Conservation (phyloP, 2,329 filamentous ascomycete genomes). For the Fusarium sp. region DNA sequence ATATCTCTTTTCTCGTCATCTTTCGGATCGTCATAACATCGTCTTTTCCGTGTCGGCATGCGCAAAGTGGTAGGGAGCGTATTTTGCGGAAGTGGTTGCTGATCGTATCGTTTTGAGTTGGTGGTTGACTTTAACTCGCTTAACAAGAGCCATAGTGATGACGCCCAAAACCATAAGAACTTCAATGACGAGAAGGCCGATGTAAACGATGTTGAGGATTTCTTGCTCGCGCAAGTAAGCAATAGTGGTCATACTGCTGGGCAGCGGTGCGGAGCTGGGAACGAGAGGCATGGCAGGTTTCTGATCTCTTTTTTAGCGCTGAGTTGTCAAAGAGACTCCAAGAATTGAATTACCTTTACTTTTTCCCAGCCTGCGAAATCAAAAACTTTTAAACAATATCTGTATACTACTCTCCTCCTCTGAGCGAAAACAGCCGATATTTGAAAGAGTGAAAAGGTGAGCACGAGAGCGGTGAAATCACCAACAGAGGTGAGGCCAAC, state of each 20-base stretch:
- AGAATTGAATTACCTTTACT: not conserved
- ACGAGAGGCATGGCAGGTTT: constrained; percentile 37
- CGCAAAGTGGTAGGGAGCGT: constrained; percentile 17
- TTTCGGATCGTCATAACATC: constrained; percentile 9
- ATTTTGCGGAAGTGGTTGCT: constrained; percentile 1
- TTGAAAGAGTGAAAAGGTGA: constrained; percentile 2
- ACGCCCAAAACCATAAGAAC: constrained; percentile 56
- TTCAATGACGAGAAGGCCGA: constrained; percentile 58
- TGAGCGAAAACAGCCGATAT: not conserved
- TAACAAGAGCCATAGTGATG: constrained; percentile 45
- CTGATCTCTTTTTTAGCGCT: constrained; percentile 5
- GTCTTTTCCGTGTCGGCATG: constrained; percentile 12
- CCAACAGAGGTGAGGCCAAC: constrained; percentile 1
- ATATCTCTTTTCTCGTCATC: not conserved
- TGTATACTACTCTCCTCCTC: not conserved
- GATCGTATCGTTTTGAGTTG: constrained; percentile 23
- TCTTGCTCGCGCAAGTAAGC: constrained; percentile 43
- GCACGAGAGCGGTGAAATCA: constrained; percentile 29
- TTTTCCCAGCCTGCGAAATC: not conserved
- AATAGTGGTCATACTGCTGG: constrained; percentile 32
- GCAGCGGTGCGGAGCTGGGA: constrained; percentile 29
- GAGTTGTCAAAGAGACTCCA: not conserved
- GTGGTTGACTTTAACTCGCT: constrained; percentile 37
- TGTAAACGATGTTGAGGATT: constrained; percentile 58
- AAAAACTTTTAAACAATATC: not conserved